phyloP scores from a whole-genome alignment of 768 basidiomycete genomes.

The Amanita jacksonii region DNA sequence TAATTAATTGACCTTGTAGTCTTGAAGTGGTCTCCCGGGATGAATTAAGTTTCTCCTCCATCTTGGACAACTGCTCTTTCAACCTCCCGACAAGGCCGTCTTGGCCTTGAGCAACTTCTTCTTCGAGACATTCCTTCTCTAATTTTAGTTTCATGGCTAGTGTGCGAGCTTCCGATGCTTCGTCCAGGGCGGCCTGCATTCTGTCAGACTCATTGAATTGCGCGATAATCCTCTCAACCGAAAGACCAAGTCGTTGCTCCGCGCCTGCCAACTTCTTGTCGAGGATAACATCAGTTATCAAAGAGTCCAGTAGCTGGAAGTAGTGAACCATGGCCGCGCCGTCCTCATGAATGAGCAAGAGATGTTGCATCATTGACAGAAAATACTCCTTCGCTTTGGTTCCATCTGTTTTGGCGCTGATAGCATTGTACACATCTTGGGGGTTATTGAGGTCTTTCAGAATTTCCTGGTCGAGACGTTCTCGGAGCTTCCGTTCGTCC shows the following conservation, averaged over 20 bases:
- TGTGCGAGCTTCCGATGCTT: slow-evolving; percentile 59
- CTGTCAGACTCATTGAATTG: slow-evolving; percentile 88
- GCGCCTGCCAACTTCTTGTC: slow-evolving; percentile 84
- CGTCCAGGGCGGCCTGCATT: slow-evolving; percentile 68
- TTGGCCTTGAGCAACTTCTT: slow-evolving; percentile 69
- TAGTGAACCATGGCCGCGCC: slow-evolving; percentile 77
- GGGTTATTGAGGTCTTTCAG: slow-evolving; percentile 71
- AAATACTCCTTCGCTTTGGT: slow-evolving; percentile 79
- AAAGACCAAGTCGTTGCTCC: slow-evolving; percentile 78
- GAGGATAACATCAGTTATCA: slow-evolving; percentile 86
- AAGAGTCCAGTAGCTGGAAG: slow-evolving; percentile 83
- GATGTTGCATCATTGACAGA: slow-evolving; percentile 88
- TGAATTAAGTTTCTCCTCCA: slow-evolving; percentile 71
- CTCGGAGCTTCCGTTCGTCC: slow-evolving; percentile 64
- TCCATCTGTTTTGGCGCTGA: slow-evolving; percentile 68
- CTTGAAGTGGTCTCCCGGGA: slow-evolving; percentile 72
- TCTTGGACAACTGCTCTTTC: slow-evolving; percentile 54
- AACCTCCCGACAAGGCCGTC: slow-evolving; percentile 81
- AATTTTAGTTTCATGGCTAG: slow-evolving; percentile 56
- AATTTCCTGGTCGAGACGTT: slow-evolving; percentile 68
- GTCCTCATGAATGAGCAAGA: slow-evolving; percentile 85
- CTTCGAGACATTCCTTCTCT: slow-evolving; percentile 77
- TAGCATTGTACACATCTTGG: slow-evolving; percentile 79
- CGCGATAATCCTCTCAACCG: slow-evolving; percentile 80
- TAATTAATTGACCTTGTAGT: slow-evolving; percentile 67